phyloP scores from a whole-genome alignment of 306 rosid species.

The Sindora glabra region DNA sequence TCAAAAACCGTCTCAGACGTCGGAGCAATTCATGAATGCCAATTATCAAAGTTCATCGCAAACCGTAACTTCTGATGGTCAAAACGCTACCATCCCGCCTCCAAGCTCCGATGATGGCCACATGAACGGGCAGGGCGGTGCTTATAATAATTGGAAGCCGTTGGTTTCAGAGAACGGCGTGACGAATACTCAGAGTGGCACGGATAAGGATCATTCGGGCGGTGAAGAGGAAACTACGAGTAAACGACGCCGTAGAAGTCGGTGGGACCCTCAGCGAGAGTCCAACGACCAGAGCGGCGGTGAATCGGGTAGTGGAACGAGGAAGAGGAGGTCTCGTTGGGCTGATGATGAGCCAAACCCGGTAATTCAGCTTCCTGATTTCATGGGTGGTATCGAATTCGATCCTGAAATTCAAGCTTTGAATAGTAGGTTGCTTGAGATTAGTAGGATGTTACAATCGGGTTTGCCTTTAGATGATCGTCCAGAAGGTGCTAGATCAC shows the following conservation, averaged over 20 bases:
- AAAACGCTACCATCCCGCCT: not conserved
- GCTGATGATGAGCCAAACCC: constrained; percentile 94
- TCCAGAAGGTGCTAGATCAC: constrained; percentile 1
- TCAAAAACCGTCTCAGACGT: not conserved
- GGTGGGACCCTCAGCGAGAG: constrained; percentile 98
- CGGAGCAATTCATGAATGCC: not conserved
- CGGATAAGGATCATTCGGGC: constrained; percentile 70
- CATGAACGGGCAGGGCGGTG: too few relatives aligned
- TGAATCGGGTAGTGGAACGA: constrained; percentile 50
- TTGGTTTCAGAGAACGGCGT: constrained; percentile 63
- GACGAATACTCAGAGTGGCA: constrained; percentile 68
- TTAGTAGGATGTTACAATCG: constrained; percentile 11
- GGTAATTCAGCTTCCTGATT: constrained; percentile 26
- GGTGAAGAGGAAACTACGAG: constrained; percentile 93
- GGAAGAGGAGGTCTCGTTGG: constrained; percentile 92
- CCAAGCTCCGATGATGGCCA: constrained; percentile 3
- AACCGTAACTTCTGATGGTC: constrained; percentile 2
- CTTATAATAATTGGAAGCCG: constrained; percentile 20
- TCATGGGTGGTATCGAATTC: not conserved
- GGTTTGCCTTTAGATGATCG: constrained; percentile 13
- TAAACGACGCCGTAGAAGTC: constrained; percentile 71
- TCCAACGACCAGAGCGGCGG: constrained; percentile 52
- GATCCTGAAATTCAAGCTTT: constrained; percentile 5
- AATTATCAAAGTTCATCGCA: constrained; percentile 7
- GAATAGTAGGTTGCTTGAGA: constrained; percentile 10